Percentiles rank a stretch among this genome's conserved stretches.
Evolutionary conservation across 768 basidiomycete species (phyloP).

Genomic region (Asterophora parasitica): DNA sequence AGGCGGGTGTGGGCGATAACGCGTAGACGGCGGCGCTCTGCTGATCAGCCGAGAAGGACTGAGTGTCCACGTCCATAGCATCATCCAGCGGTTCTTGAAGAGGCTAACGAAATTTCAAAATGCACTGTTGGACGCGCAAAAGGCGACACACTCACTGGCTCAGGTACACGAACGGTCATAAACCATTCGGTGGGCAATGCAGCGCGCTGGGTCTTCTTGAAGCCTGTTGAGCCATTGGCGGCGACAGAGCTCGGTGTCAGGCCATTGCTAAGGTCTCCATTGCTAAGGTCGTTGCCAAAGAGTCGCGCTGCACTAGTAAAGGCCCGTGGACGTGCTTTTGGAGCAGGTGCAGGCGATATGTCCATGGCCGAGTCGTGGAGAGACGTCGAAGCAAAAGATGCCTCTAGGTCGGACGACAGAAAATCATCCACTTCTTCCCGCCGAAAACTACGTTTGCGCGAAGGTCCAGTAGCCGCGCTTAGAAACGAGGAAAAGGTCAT

Average conservation of each 20-base stretch:
- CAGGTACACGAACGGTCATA: constrained; percentile 21
- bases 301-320: constrained; percentile 61
- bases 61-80: constrained; percentile 80
- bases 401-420: constrained; percentile 71
- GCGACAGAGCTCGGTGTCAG: constrained; percentile 26
- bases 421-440: constrained; percentile 60
- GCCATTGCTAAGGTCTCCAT: too few species aligned
- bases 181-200: constrained; percentile 65
- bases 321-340: constrained; percentile 52
- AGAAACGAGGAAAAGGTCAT: constrained; percentile 32
- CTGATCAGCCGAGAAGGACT: constrained; percentile 37
- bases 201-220: constrained; percentile 59
- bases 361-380: constrained; percentile 82
- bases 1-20: constrained; percentile 35
- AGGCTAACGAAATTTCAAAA: constrained; percentile 25
- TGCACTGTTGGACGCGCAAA: constrained; percentile 4
- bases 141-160: constrained; percentile 21
- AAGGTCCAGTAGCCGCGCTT: constrained; percentile 40
- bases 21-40: constrained; percentile 22
- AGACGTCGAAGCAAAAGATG: constrained; percentile 81
- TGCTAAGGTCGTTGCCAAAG: constrained; percentile 75
- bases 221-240: constrained; percentile 32
- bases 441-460: constrained; percentile 44
- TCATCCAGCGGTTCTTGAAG: constrained; percentile 43
- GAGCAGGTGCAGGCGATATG: constrained; percentile 62